Percentiles rank a stretch among this genome's conserved stretches.
phyloP scores from a whole-genome alignment of 768 basidiomycete species.

The Phylloporus sp. region DNA sequence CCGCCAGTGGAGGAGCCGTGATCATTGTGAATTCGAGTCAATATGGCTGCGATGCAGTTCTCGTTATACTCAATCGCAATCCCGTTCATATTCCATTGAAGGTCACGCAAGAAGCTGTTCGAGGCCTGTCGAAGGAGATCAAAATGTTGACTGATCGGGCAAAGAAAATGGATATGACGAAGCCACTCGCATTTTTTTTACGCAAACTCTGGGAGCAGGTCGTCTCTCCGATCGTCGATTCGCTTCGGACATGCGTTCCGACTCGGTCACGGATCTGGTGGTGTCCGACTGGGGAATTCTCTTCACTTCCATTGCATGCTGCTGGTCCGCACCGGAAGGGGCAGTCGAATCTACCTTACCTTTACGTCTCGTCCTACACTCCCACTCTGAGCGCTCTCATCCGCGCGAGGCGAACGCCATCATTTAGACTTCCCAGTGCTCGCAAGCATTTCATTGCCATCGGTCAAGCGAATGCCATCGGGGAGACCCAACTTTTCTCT shows the following conservation, averaged over 20 bases:
- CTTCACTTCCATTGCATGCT: too few relatives aligned
- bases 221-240: background rate
- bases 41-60: too few relatives aligned
- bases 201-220: background rate
- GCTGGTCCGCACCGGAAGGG: too few relatives aligned
- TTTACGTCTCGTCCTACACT: background rate
- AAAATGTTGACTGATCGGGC: background rate
- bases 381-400: background rate
- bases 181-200: background rate
- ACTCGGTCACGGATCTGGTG: background rate
- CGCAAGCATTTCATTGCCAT: background rate
- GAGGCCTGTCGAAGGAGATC: background rate
- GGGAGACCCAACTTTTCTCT: background rate
- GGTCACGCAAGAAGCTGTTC: background rate
- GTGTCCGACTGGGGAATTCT: background rate
- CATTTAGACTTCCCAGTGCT: too few relatives aligned
- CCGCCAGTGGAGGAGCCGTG: too few relatives aligned
- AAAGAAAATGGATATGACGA: background rate
- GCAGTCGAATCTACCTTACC: too few relatives aligned
- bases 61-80: background rate
- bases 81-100: background rate
- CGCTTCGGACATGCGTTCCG: background rate
- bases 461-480: background rate
- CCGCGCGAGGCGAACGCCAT: background rate
- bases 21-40: too few relatives aligned